Conservation (phyloP, 176 grass and related monocot species). For the Oryza officinalis region DNA sequence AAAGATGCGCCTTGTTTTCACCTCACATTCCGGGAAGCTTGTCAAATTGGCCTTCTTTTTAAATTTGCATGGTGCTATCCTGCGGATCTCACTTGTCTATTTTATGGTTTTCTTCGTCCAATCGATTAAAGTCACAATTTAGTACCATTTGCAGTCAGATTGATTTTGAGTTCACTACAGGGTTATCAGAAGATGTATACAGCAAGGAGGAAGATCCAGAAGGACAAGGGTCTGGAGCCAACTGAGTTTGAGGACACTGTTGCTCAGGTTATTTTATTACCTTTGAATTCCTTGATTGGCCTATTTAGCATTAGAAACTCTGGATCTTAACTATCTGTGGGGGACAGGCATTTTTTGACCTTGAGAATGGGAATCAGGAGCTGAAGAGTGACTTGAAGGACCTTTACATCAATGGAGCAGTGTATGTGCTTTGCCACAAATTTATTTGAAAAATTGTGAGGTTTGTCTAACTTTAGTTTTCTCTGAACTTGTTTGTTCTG, state of each 20-base stretch:
- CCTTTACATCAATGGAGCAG: constrained; percentile 67
- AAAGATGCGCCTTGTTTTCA: too few species aligned
- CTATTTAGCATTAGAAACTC: not conserved
- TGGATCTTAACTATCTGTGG: constrained; percentile 1
- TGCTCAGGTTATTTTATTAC: constrained; percentile 54
- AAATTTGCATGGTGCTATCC: too few species aligned
- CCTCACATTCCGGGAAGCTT: too few species aligned
- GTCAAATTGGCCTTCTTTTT: too few species aligned
- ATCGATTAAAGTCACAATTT: not conserved
- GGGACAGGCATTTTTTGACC: constrained; percentile 64
- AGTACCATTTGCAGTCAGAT: not conserved
- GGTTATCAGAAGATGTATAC: constrained; percentile 58
- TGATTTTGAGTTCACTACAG: not conserved
- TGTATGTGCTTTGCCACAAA: constrained; percentile 27
- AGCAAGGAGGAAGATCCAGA: constrained; percentile 71
- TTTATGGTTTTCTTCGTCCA: too few species aligned
- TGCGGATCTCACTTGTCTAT: too few species aligned
- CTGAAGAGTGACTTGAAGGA: constrained; percentile 77
- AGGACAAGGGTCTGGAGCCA: constrained; percentile 69
- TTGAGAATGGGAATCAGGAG: constrained; percentile 73
- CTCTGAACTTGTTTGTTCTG: not conserved
- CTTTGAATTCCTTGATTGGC: not conserved
- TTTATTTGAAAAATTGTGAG: not conserved
- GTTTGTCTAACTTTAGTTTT: not conserved
- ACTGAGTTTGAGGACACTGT: constrained; percentile 76